Evolutionary conservation across 78 protist genomes (phyloP), one percentile per base, ranked within the genome.

Genomic region (Salpingoeca rosetta): DNA sequence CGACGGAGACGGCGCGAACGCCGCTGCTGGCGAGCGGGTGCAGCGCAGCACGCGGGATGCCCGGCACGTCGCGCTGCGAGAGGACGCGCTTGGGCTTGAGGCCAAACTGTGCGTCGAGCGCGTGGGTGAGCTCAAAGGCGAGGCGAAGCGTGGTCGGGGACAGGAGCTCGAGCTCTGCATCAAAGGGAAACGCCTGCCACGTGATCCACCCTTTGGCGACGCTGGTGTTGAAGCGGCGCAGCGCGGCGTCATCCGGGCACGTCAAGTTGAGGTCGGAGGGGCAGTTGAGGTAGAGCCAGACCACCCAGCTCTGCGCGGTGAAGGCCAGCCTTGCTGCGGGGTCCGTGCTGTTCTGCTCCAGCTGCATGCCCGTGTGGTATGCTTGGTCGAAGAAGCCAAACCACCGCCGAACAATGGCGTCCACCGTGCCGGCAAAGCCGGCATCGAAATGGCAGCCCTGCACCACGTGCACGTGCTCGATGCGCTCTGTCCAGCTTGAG

Each of bases 51-150:
- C 35, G 24, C 73, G 73, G 39, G 41, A 80, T 22, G 7, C 84
- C 84, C 2, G 85, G 85, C 27, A 82, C 85, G 17, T 82, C 85
- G 38, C 85, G 85, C 43, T 82, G 85, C 45, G 85, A 82, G 38
- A 82, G 0, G 85, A 57, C 76, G 12, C 45, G 1, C 76, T 45
- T 82, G 76, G n/a, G 76, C 42, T 41, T 51, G 31, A 37, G 40
- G 25, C 43, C 44, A n/a, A 82, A n/a, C 27, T 2, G 44, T 41
- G 37, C 76, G 42, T 82, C 85, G 40, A 82, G 76, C 39, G 37
- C 24, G 56, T 57, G 85, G 43, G 85, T 39, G 35, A 82, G 75
- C 40, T 3, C 22, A 27, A 82, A 42, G 75, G 44, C 74, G 1
- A 39, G 24, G 27, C 0, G 41, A 3, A 56, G n/a, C 28, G 37